phyloP scores from a whole-genome alignment of 306 rosid species.

The Nissolia schottii region DNA sequence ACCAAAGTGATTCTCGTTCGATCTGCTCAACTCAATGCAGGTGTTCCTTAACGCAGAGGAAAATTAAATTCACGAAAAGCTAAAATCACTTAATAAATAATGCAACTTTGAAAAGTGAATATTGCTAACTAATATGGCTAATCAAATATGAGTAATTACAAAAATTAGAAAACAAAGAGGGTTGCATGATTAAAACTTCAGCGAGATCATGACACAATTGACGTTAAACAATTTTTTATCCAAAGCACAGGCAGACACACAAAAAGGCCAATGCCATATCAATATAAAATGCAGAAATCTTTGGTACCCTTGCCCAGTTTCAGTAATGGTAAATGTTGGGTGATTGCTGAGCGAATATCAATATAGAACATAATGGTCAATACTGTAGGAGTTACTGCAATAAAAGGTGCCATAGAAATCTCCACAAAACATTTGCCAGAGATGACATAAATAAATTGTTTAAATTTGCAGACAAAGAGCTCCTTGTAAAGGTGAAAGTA shows the following conservation, averaged over 20 bases:
- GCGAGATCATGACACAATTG: not conserved
- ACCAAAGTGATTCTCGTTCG: not conserved
- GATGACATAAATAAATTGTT: not conserved
- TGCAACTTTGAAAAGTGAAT: not conserved
- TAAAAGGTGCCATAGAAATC: not conserved
- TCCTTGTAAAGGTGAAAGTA: not conserved
- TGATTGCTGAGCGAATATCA: slow-evolving; percentile 13
- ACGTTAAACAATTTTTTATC: not conserved
- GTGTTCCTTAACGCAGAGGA: not conserved
- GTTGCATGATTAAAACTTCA: not conserved
- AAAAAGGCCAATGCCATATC: not conserved
- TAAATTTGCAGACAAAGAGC: not conserved
- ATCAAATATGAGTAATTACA: not conserved
- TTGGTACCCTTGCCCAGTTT: not conserved
- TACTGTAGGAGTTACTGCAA: not conserved
- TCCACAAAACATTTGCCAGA: not conserved
- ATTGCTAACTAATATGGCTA: not conserved
- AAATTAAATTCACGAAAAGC: not conserved
- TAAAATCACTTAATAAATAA: not conserved
- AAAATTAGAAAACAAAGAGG: not conserved
- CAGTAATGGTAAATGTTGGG: not conserved
- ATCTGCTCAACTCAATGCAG: not conserved
- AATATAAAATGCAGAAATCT: not conserved
- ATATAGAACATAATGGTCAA: slow-evolving; percentile 1
- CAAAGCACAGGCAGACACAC: not conserved